Percentiles rank a stretch among this genome's conserved stretches.
Conservation (phyloP, 768 basidiomycete species). For the Boletellus emodensis region DNA sequence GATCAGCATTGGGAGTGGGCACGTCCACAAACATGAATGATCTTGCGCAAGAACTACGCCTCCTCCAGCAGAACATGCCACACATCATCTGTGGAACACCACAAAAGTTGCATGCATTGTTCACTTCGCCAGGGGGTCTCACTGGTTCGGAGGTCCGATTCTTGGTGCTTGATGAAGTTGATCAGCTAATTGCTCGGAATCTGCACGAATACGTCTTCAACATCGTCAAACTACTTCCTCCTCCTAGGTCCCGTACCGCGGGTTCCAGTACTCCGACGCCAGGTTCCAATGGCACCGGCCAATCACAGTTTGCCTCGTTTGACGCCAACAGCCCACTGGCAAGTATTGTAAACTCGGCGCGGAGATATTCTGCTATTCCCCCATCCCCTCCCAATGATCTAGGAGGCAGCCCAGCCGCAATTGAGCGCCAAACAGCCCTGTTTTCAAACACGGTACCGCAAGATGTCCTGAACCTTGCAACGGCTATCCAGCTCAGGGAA, state of each 20-base stretch:
- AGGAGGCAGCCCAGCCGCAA: constrained; percentile 30
- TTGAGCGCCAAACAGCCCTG: constrained; percentile 88
- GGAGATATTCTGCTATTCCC: constrained; percentile 59
- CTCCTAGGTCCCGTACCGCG: constrained; percentile 66
- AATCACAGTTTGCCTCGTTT: constrained; percentile 44
- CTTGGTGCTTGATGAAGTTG: constrained; percentile 95
- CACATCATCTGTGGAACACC: constrained; percentile 97
- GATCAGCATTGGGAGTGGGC: constrained; percentile 86
- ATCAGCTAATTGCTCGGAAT: constrained; percentile 96
- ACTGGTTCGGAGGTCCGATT: constrained; percentile 83
- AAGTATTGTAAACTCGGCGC: constrained; percentile 37
- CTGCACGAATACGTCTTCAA: constrained; percentile 92
- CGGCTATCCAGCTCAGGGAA: constrained; percentile 89
- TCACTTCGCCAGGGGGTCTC: constrained; percentile 75
- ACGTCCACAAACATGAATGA: constrained; percentile 60
- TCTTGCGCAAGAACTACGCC: constrained; percentile 69
- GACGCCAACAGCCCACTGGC: constrained; percentile 39
- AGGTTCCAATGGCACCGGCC: constrained; percentile 31
- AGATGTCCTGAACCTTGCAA: constrained; percentile 94
- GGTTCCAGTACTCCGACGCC: constrained; percentile 35
- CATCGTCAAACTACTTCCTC: constrained; percentile 89
- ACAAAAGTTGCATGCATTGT: constrained; percentile 90
- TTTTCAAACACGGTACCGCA: constrained; percentile 98
- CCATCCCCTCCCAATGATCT: constrained; percentile 43
- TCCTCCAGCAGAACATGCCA: constrained; percentile 87